Base-by-base conservation (phyloP, 179 eudicot species). In the Corrigiola litoralis region DNA sequence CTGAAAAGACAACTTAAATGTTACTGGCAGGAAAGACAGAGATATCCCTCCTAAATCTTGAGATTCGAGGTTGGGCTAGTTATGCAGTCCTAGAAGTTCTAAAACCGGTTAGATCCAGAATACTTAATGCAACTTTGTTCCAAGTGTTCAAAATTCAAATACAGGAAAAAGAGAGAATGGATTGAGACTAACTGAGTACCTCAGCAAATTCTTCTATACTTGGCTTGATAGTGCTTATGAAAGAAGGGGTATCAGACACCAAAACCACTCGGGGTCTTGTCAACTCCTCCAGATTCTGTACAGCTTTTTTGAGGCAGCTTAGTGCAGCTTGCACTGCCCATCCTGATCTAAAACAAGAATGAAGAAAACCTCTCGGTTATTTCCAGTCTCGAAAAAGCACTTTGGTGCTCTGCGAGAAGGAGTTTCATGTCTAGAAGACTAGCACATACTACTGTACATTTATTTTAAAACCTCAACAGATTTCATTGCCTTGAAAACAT, bases 241-340 rank as follows among this genome's bases (percentile, higher is more conserved):
- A 62, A 72, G 87, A 84, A 27, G 99, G 99, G 46, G 91, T 91
- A 79, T 94, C 99, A 8, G 99, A 94, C 60, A 94, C 85, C 66
- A 94, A 36, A 57, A 82, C 92, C 36, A 94, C 78, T 65, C 75
- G 85, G 14, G 90, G 96, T 75, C 71, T 82, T 44, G 72, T 69
- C 13, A 32, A 23, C 54, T 63, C 63, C 28, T 72, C 81, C n/a
- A 74, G 60, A 66, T 74, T 78, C 31, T 63, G 62, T 38, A 77
- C 38, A 28, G 90, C 83, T 69, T 82, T 83, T 68, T 67, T 82
- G 45, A 85, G 71, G 84, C 99, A 94, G 78, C 68, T 83, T 67
- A 88, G 51, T 4, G 89, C 97, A 21, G 99, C 92, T 52, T 73
- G 82, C 45, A 76, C 80, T 69, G 99, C 88, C 76, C 97, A 79